Evolutionary conservation across 2,329 filamentous ascomycete species (phyloP).

Genomic region (Scortechinia acanthostroma): DNA sequence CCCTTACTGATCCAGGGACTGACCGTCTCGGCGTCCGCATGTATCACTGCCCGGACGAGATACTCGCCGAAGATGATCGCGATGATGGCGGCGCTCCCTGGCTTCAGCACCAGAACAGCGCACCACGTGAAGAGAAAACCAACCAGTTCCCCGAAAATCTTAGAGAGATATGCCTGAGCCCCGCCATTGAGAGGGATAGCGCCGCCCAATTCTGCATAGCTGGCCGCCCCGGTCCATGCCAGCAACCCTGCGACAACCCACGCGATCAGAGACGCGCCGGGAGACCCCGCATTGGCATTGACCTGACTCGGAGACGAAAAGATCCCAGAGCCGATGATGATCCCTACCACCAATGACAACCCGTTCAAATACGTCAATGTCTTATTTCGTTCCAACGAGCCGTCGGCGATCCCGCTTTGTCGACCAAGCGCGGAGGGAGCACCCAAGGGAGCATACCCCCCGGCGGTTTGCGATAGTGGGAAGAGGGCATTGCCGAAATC

Average conservation of each 20-base stretch:
- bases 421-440: constrained; percentile 58
- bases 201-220: constrained; percentile 90
- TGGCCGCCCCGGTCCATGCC: constrained; percentile 91
- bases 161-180: constrained; percentile 85
- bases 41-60: constrained; percentile 78
- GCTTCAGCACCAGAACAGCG: constrained; percentile 87
- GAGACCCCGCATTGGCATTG: constrained; percentile 82
- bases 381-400: constrained; percentile 89
- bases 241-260: constrained; percentile 87
- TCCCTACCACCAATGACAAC: constrained; percentile 78
- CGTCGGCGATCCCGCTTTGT: constrained; percentile 55
- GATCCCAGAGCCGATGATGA: constrained; percentile 94
- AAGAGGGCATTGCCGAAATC: constrained; percentile 93
- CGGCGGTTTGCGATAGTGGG: constrained; percentile 71
- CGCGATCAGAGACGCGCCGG: constrained; percentile 81
- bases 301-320: constrained; percentile 93
- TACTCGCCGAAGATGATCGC: constrained; percentile 98
- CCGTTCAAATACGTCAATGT: constrained; percentile 92
- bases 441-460: constrained; percentile 80
- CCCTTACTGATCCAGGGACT: constrained; percentile 86
- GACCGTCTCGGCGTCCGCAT: constrained; percentile 74
- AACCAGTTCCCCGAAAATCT: constrained; percentile 88
- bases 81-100: constrained; percentile 87
- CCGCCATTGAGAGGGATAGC: constrained; percentile 94
- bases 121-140: constrained; percentile 97